phyloP scores from a whole-genome alignment of 1,284 basidiomycete species.

The Trichosporon ovoides region DNA sequence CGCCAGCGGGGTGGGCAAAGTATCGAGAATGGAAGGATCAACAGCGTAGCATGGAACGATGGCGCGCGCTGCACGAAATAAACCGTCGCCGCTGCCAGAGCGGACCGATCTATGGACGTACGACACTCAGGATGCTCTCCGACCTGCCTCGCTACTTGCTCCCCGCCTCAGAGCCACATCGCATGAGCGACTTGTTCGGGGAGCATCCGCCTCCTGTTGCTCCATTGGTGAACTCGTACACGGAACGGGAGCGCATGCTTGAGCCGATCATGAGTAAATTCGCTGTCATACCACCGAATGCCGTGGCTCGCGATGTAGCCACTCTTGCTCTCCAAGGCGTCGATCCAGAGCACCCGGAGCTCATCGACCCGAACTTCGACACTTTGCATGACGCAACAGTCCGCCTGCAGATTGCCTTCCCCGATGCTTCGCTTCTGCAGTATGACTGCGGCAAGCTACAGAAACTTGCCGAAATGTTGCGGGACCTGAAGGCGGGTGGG shows the following conservation, averaged over 20 bases:
- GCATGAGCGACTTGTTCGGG: slow-evolving; percentile 27
- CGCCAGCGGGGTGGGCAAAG: slow-evolving; percentile 64
- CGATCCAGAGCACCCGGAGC: slow-evolving; percentile 35
- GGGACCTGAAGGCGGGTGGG: slow-evolving; percentile 76
- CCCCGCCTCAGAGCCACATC: slow-evolving; percentile 54
- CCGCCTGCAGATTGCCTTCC: slow-evolving; percentile 89
- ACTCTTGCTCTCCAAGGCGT: slow-evolving; percentile 35
- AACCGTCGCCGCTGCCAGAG: slow-evolving; percentile 68
- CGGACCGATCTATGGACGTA: slow-evolving; percentile 62
- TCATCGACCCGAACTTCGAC: slow-evolving; percentile 56
- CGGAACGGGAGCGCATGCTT: slow-evolving; percentile 58
- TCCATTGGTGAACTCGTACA: slow-evolving; percentile 61
- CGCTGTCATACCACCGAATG: slow-evolving; percentile 75
- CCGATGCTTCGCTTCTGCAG: slow-evolving; percentile 81
- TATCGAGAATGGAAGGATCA: slow-evolving; percentile 59
- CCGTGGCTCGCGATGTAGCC: slow-evolving; percentile 70
- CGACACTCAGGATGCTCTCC: slow-evolving; percentile 55
- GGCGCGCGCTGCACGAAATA: slow-evolving; percentile 66
- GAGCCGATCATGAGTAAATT: slow-evolving; percentile 63
- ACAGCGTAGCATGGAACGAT: slow-evolving; percentile 57
- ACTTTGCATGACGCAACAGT: slow-evolving; percentile 66
- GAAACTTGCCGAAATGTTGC: slow-evolving; percentile 68
- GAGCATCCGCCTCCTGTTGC: slow-evolving; percentile 48
- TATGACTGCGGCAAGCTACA: slow-evolving; percentile 97
- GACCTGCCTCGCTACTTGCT: slow-evolving; percentile 53